Evolutionary conservation across 192 early-diverging fungal species (phyloP).

Genomic region (Entophlyctis helioformis): DNA sequence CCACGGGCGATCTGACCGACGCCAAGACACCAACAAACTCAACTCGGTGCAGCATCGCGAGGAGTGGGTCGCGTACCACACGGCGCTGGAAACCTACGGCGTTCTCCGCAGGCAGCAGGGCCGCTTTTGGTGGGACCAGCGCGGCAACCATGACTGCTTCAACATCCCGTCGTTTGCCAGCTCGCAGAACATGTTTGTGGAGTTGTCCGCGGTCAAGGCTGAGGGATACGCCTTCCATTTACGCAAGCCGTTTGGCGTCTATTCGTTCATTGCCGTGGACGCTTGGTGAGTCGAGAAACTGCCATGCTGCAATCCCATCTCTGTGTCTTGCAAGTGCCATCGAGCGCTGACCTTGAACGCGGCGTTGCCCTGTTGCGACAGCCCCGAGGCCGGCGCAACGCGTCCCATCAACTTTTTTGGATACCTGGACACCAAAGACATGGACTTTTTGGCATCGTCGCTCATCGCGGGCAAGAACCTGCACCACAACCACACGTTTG

Average conservation of each 20-base stretch:
- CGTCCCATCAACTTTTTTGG: conserved; percentile 89
- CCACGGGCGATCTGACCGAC: conserved; percentile 84
- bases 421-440: conserved; percentile 55
- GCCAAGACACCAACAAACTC: conserved; percentile 58
- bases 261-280: conserved; percentile 75
- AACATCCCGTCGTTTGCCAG: conserved; percentile 50
- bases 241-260: conserved; percentile 55
- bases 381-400: conserved; percentile 54
- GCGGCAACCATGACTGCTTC: conserved; percentile 96
- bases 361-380: conserved; percentile 5
- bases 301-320: neutral
- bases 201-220: conserved; percentile 16
- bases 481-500: conserved; percentile 51
- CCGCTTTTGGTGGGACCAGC: conserved; percentile 67
- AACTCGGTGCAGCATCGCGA: conserved; percentile 62
- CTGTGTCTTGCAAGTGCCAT: neutral
- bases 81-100: conserved; percentile 39
- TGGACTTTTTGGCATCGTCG: conserved; percentile 54
- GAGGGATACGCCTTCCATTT: conserved; percentile 18
- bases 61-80: conserved; percentile 72
- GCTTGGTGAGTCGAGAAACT: conserved; percentile 40
- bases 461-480: conserved; percentile 25
- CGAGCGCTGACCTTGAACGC: conserved; percentile 5
- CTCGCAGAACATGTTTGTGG: conserved; percentile 48
- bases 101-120: conserved; percentile 35